Conservation (phyloP, 768 basidiomycete species). For the Russula olivacea region DNA sequence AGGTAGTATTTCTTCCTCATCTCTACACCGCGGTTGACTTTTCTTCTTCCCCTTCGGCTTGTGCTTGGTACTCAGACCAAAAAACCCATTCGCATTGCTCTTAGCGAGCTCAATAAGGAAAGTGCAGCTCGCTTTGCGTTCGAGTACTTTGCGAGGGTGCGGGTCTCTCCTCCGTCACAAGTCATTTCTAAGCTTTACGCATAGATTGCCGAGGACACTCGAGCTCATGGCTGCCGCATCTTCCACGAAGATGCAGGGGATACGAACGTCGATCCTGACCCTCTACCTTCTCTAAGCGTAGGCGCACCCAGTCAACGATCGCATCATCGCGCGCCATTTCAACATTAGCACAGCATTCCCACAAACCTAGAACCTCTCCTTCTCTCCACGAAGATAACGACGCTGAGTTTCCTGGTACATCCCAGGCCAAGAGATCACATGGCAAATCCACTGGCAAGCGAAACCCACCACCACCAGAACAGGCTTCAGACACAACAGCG, state of each 20-base stretch:
- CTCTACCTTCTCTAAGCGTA: conserved; percentile 1
- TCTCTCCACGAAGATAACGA: neutral
- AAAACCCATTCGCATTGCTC: too few species aligned
- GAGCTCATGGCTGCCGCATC: conserved; percentile 9
- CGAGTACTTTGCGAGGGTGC: conserved; percentile 6
- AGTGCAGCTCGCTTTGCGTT: too few species aligned
- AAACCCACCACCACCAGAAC: neutral
- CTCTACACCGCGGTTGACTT: too few species aligned
- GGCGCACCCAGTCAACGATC: conserved; percentile 1
- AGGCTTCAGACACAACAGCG: too few species aligned
- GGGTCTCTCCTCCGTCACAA: neutral
- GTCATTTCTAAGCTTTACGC: neutral
- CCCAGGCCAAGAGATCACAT: neutral
- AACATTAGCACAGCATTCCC: neutral
- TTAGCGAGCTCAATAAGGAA: too few species aligned
- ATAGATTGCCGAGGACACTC: conserved; percentile 13
- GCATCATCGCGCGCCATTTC: neutral
- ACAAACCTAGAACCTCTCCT: neutral
- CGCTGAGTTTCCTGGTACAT: neutral
- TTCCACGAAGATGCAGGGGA: neutral
- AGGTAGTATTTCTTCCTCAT: too few species aligned
- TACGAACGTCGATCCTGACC: neutral
- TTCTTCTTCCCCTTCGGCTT: too few species aligned
- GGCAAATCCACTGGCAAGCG: neutral
- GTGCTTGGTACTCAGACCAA: too few species aligned